Base-by-base conservation (phyloP, 495 filamentous ascomycete genomes). In the Aspergillus indologenus region DNA sequence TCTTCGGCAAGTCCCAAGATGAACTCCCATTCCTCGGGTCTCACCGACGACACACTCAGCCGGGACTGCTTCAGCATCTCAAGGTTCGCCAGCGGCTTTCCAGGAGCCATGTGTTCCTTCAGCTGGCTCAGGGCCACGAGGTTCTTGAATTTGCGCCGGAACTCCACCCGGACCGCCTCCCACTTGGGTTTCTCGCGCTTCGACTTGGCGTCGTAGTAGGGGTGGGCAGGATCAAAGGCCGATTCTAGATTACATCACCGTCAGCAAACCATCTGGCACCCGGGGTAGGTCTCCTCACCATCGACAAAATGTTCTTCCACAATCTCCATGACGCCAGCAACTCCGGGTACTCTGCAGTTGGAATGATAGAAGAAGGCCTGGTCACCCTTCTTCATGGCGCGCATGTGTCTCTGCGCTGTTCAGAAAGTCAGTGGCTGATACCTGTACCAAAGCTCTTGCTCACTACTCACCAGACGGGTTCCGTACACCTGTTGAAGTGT, bases 351-450 rank as follows among this genome's bases (percentile, higher is more conserved):
- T 72, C 94, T 96, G 76, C 89, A 92, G 67, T 92, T 95, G n/a
- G 89, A 93, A 75, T 96, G 93, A 69, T 98, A 98, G 77, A 98
- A 97, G 75, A 98, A 96, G 40, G 91, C 92, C 45, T 89, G 76
- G 61, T 98, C 94, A 44, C 94, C 93, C 62, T 86, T 83, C 70
- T 89, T 90, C 94, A 98, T 98, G 5, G 85, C 80, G 1, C 87
- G 84, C 69, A 98, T 85, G 68, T 96, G 90, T 67, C 96, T 96
- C 43, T 89, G 82, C 17, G 92, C 91, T 76, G 65, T 57, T 52
- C 12, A 15, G 14, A 40, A 15, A 7, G 34, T 40, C 2, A 40
- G 34, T 40, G 12, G 12, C 12, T 14, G 5, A 40, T 15, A 8
- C 3, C 26, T 29, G 34, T 6, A 11, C 12, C 34, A 14, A 40